These are phyloP conservation scores for Monosporascus sp. DNA, from an alignment of 2,329 filamentous ascomycete genomes.

Conservation along the genomic window DNA sequence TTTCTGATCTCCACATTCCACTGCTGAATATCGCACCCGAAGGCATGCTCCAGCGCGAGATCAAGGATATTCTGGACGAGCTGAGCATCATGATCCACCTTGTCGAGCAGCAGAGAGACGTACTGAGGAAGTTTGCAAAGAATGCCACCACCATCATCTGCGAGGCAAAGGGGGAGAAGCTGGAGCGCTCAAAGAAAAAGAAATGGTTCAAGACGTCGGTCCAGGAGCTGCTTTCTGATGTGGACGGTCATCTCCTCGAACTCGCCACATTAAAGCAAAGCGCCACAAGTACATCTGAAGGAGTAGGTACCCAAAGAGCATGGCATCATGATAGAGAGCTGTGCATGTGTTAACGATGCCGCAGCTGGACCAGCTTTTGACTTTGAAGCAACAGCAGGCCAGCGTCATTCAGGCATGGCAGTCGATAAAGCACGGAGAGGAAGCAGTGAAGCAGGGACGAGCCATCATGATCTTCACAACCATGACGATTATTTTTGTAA, in stretches of 20 bases:
- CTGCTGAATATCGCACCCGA: conserved; percentile 39
- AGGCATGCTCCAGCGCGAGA: conserved; percentile 36
- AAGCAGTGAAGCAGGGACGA: conserved; percentile 35
- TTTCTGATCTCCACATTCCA: conserved; percentile 19
- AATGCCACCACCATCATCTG: too few species aligned
- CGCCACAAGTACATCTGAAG: too few species aligned
- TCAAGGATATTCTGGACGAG: conserved; percentile 43
- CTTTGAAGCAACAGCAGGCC: conserved; percentile 41
- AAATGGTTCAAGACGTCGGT: too few species aligned
- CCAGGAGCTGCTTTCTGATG: too few species aligned
- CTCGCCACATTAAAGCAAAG: too few species aligned
- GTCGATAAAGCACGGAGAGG: conserved; percentile 32
- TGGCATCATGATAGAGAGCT: neutral
- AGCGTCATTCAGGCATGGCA: conserved; percentile 39
- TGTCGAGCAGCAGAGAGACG: conserved; percentile 29
- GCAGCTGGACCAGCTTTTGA: too few species aligned
- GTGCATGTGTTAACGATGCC: conserved; percentile 22
- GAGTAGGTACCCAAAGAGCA: too few species aligned
- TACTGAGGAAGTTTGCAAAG: conserved; percentile 22
- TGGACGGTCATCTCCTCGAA: too few species aligned
- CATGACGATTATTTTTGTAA: conserved; percentile 41
- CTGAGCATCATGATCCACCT: conserved; percentile 41
- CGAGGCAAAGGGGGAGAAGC: too few species aligned
- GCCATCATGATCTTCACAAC: conserved; percentile 42
- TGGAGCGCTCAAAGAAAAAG: too few species aligned